phyloP scores from a whole-genome alignment of 2,329 filamentous ascomycete genomes.

The Dactylellina drechsleri region DNA sequence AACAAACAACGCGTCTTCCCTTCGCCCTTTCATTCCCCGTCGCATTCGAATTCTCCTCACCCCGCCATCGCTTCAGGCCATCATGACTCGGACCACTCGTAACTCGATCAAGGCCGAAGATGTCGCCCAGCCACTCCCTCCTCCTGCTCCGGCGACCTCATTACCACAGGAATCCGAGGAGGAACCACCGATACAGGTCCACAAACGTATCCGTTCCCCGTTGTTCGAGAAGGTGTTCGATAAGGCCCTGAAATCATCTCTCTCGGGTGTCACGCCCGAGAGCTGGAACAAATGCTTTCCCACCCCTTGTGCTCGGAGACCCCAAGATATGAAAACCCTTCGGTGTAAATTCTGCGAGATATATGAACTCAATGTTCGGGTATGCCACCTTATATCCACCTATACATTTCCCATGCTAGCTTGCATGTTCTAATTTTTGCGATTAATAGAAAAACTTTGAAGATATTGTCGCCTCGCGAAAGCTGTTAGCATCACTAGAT shows the following conservation, averaged over 20 bases:
- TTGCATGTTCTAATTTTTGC: not conserved
- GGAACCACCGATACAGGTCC: conserved; percentile 28
- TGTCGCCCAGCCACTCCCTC: conserved; percentile 16
- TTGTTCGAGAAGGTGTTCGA: conserved; percentile 51
- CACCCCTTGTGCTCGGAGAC: conserved; percentile 25
- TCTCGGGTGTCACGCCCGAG: conserved; percentile 44
- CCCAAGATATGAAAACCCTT: conserved; percentile 43
- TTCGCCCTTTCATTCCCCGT: conserved; percentile 6
- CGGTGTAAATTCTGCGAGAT: conserved; percentile 46
- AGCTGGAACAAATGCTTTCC: conserved; percentile 52
- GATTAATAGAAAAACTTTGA: conserved; percentile 47
- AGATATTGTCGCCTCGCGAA: conserved; percentile 39
- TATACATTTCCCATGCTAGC: not conserved
- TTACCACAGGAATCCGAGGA: not conserved
- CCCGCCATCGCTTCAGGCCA: not conserved
- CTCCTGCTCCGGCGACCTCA: conserved; percentile 9
- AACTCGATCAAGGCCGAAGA: conserved; percentile 45
- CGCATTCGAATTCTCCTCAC: not conserved
- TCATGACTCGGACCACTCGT: conserved; percentile 45
- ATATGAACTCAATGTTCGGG: conserved; percentile 45
- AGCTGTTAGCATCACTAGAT: conserved; percentile 43
- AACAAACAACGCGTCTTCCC: conserved; percentile 49
- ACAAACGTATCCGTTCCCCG: conserved; percentile 45
- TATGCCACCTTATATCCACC: conserved; percentile 1
- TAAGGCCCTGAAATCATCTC: conserved; percentile 35